Evolutionary conservation across 495 filamentous ascomycete species (phyloP).

Genomic region (Mytilinidion resinicola): DNA sequence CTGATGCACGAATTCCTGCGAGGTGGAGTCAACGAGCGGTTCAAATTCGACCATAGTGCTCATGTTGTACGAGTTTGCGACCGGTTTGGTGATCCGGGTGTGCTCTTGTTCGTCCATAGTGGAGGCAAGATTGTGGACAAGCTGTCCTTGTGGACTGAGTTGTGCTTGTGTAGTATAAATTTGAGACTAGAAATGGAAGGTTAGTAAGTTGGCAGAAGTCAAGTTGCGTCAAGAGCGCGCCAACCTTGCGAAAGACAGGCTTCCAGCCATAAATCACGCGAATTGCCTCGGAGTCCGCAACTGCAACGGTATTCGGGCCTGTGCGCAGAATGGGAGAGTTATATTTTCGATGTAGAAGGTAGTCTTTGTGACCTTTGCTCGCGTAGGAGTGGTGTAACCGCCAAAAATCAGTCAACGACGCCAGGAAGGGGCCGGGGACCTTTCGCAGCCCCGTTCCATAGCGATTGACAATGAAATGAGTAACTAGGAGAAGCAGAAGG

Average conservation of each 20-base stretch:
- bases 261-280: slow-evolving; percentile 75
- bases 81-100: slow-evolving; percentile 59
- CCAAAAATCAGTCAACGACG: slow-evolving; percentile 63
- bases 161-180: slow-evolving; percentile 65
- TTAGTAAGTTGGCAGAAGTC: slow-evolving; percentile 6
- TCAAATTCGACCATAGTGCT: slow-evolving; percentile 65
- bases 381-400: slow-evolving; percentile 59
- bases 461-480: slow-evolving; percentile 50
- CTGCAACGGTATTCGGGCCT: slow-evolving; percentile 61
- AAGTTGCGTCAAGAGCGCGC: background rate
- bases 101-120: slow-evolving; percentile 71
- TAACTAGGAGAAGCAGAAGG: slow-evolving; percentile 28
- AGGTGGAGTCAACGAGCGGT: slow-evolving; percentile 64
- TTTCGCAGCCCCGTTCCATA: slow-evolving; percentile 56
- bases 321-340: slow-evolving; percentile 61
- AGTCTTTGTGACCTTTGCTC: slow-evolving; percentile 57
- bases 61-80: slow-evolving; percentile 70
- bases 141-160: slow-evolving; percentile 54
- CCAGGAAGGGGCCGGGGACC: slow-evolving; percentile 62
- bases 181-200: slow-evolving; percentile 44
- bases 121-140: slow-evolving; percentile 68
- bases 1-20: slow-evolving; percentile 54
- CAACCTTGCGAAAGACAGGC: slow-evolving; percentile 73
- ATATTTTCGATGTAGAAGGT: slow-evolving; percentile 64
- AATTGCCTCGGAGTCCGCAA: slow-evolving; percentile 59